Evolutionary conservation across 1,139 yeast species (phyloP).

Genomic region (Candida buenavistaensis): DNA sequence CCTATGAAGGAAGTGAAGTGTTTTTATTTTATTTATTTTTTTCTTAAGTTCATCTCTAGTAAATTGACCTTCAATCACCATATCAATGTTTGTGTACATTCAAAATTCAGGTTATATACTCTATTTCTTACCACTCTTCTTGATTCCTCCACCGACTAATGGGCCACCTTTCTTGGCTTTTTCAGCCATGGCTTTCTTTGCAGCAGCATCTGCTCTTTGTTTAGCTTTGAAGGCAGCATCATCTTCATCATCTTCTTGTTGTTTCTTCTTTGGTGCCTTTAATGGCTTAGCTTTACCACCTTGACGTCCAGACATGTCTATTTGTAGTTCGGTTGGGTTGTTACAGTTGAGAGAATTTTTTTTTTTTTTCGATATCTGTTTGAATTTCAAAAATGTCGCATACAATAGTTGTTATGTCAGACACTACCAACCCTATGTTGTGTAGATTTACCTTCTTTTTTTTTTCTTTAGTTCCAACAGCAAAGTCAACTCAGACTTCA

Average conservation of each 20-base stretch:
- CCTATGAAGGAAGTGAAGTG: no score
- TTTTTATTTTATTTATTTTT: no score
- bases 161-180: conserved; percentile 92
- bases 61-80: no score
- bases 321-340: neutral
- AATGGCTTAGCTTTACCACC: conserved; percentile 73
- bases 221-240: conserved; percentile 88
- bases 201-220: conserved; percentile 93
- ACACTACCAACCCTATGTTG: no score
- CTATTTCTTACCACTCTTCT: conserved; percentile 76
- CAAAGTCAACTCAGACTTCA: neutral
- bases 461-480: neutral
- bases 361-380: neutral
- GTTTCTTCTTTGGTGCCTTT: conserved; percentile 71
- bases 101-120: no score
- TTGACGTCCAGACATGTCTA: conserved; percentile 69
- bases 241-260: conserved; percentile 77
- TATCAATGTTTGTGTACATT: no score
- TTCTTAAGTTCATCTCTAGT: no score
- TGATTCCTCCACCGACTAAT: conserved; percentile 89
- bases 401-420: neutral
- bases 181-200: conserved; percentile 85
- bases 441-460: no score
- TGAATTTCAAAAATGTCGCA: neutral
- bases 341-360: neutral